Percentiles rank a stretch among this genome's conserved stretches.
Evolutionary conservation across 31 red algal genomes (phyloP).

Genomic region (Bonnemaisonia californica): DNA sequence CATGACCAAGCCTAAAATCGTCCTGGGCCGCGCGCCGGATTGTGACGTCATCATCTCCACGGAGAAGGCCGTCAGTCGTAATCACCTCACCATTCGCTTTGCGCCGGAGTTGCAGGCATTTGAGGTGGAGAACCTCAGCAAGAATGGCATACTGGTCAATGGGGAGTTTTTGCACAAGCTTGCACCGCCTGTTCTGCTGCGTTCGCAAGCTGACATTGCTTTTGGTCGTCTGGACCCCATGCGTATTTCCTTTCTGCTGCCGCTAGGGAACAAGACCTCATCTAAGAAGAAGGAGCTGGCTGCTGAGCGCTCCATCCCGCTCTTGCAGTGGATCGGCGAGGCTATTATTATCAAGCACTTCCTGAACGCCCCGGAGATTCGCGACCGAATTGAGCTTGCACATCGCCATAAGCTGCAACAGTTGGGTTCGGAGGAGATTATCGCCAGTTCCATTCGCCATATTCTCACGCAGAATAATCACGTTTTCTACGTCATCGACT

Average conservation of each 20-base stretch:
- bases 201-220: constrained; percentile 62
- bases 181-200: constrained; percentile 43
- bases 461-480: constrained; percentile 68
- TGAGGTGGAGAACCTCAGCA: constrained; percentile 74
- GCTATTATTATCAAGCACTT: constrained; percentile 18
- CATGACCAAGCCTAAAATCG: constrained; percentile 69
- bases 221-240: constrained; percentile 57
- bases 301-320: constrained; percentile 26
- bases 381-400: constrained; percentile 37
- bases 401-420: constrained; percentile 45
- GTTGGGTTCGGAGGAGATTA: constrained; percentile 41
- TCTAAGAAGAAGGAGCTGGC: constrained; percentile 44
- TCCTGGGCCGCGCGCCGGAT: constrained; percentile 54
- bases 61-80: constrained; percentile 53
- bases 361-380: constrained; percentile 28
- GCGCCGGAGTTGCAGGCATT: constrained; percentile 67
- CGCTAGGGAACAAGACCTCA: constrained; percentile 24
- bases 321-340: constrained; percentile 65
- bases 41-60: constrained; percentile 57
- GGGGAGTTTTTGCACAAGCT: constrained; percentile 54
- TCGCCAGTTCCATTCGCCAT: constrained; percentile 56
- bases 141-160: constrained; percentile 74
- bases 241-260: constrained; percentile 58
- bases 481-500: constrained; percentile 42
- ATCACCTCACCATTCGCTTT: constrained; percentile 69